Base-by-base conservation (phyloP, 2,329 filamentous ascomycete genomes). In the Fusarium nematophilum region DNA sequence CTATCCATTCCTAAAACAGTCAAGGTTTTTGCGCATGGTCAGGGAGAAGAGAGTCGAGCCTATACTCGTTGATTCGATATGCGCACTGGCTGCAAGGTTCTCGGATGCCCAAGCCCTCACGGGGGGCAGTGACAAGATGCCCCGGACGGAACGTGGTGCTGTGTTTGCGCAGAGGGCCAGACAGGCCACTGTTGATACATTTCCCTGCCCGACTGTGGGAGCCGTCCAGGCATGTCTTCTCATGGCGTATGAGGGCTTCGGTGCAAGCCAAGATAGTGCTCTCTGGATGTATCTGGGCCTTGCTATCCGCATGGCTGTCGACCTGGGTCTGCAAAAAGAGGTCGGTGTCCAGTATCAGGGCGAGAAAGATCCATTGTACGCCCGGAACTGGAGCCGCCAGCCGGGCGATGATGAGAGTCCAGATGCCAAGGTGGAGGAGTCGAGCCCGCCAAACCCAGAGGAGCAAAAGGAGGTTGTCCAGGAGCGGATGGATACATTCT, bases 231-330 rank as follows among this genome's bases (percentile, higher is more conserved):
- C 92, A 1, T 93, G 90, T 42, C 76, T 96, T 9, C 78, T 97
- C 23, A 85, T 97, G 76, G 92, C 92, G 0, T 96, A 96, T 69
- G 92, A 96, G 64, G 90, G 93, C 36, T 96, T 97, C 65, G 93
- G 92, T 1, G 90, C 91, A 9, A 91, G 92, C 63, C 91, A 93
- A 66, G 93, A 96, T 69, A 96, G 92, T 72, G 91, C 92, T 0
- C 75, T 97, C 6, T 97, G 93, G 92, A 96, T 96, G 92, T 96
- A 96, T 70, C 81, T 96, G 2, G 93, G 92, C 0, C 88, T 94
- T 45, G 89, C 92, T 0, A 96, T 96, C 57, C 88, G 92, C 11
- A 90, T 93, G 86, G 89, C 89, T 0, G 85, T 91, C 57, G 90
- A 93, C 69, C 76, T 96, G 9, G 92, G 93, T 0, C 81, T 96